A percentile compares a stretch with the other conserved stretches of the same genome.
Evolutionary conservation across 2,329 filamentous ascomycete species (phyloP).

Genomic region (Fusarium devonianum): DNA sequence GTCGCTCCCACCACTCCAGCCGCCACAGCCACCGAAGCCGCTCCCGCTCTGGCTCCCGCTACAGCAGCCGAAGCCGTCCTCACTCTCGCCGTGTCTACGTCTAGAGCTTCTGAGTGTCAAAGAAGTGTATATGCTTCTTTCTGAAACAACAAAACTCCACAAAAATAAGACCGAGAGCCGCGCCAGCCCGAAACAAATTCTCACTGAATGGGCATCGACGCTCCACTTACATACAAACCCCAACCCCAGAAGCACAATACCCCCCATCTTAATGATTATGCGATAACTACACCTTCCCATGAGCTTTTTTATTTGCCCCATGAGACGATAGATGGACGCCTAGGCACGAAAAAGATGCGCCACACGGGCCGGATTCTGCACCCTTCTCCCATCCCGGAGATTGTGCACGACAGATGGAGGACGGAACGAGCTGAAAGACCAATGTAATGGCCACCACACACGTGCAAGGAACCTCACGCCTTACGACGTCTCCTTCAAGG

Average conservation of each 20-base stretch:
- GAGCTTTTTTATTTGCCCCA: constrained; percentile 19
- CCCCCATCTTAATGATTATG: constrained; percentile 16
- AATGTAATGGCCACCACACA: constrained; percentile 14
- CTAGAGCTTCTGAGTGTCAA: constrained; percentile 18
- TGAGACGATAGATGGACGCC: constrained; percentile 6
- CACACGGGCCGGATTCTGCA: constrained; percentile 2
- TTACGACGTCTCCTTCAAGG: constrained; percentile 25
- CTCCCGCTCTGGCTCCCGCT: constrained; percentile 47
- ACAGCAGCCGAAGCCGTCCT: constrained; percentile 56
- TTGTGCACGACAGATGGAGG: not conserved
- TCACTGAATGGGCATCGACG: not conserved
- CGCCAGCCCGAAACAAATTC: constrained; percentile 1
- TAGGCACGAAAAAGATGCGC: constrained; percentile 5
- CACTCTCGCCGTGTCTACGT: constrained; percentile 60
- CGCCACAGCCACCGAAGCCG: constrained; percentile 53
- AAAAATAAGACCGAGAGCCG: constrained; percentile 8
- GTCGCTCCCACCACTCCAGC: constrained; percentile 47
- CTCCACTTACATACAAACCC: constrained; percentile 14
- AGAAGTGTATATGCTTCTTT: not conserved
- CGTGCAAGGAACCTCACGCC: constrained; percentile 24
- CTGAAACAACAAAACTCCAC: not conserved
- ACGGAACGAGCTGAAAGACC: constrained; percentile 1
- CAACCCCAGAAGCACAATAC: constrained; percentile 27
- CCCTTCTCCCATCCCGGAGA: not conserved
- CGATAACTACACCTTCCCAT: constrained; percentile 14